A percentile compares a stretch with the other conserved stretches of the same genome.
Evolutionary conservation across 495 filamentous ascomycete species (phyloP).

Genomic region (Tetracladium marchalianum): DNA sequence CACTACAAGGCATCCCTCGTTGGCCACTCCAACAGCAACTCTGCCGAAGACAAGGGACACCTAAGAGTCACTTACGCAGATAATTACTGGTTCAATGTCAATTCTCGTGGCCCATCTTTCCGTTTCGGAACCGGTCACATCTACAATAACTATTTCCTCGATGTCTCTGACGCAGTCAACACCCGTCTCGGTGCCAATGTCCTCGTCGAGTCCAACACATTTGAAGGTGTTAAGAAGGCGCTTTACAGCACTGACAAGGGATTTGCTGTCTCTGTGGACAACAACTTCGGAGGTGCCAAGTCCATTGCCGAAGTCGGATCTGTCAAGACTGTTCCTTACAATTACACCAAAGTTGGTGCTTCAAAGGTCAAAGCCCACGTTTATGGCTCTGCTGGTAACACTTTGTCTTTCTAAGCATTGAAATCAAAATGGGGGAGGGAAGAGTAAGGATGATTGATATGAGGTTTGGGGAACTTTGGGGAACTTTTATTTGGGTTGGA

Average conservation of each 20-base stretch:
- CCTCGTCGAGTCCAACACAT: slow-evolving; percentile 50
- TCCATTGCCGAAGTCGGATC: slow-evolving; percentile 30
- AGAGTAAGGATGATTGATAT: slow-evolving; percentile 1
- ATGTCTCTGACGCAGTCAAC: slow-evolving; percentile 50
- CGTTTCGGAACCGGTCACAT: slow-evolving; percentile 42
- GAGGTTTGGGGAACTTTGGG: no score
- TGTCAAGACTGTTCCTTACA: slow-evolving; percentile 32
- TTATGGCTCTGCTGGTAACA: slow-evolving; percentile 35
- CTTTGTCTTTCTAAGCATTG: slow-evolving; percentile 30
- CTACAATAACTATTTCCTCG: slow-evolving; percentile 24
- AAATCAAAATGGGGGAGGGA: background rate
- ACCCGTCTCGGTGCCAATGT: slow-evolving; percentile 56
- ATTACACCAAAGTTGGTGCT: slow-evolving; percentile 26
- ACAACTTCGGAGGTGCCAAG: slow-evolving; percentile 31
- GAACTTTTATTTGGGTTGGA: no score
- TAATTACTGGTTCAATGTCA: slow-evolving; percentile 47
- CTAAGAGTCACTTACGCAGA: slow-evolving; percentile 42
- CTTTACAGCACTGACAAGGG: slow-evolving; percentile 40
- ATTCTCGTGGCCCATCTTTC: slow-evolving; percentile 42
- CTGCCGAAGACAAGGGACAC: slow-evolving; percentile 31
- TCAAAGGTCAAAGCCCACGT: slow-evolving; percentile 28
- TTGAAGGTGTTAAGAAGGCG: slow-evolving; percentile 32
- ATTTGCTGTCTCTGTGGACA: slow-evolving; percentile 33
- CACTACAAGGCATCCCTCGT: slow-evolving; percentile 47
- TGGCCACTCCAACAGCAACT: slow-evolving; percentile 37